phyloP scores from a whole-genome alignment of 192 early-diverging fungal species.

The Chytriomyces confervae region DNA sequence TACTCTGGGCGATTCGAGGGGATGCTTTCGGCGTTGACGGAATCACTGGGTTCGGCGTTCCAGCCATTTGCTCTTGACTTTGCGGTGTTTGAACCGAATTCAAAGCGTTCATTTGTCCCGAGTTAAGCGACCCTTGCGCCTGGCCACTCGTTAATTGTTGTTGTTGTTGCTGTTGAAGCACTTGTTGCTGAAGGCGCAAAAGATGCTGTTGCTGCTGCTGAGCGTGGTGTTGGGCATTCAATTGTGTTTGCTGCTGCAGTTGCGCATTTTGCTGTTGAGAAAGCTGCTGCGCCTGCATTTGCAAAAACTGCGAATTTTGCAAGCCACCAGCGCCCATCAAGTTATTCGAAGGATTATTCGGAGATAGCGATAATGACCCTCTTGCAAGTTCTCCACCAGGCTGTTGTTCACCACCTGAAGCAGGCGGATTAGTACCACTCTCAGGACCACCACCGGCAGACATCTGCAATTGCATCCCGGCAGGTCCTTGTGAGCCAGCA shows the following conservation, averaged over 20 bases:
- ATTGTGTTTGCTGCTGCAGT: not conserved
- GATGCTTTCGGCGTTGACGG: not conserved
- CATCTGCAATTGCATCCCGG: not conserved
- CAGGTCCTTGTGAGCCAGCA: constrained; percentile 2
- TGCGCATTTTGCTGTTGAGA: not conserved
- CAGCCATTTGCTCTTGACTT: not conserved
- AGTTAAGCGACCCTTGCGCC: not conserved
- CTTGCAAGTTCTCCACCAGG: not conserved
- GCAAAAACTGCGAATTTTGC: not conserved
- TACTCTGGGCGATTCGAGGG: not conserved
- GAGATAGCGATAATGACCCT: not conserved
- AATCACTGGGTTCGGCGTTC: not conserved
- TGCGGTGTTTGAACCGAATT: not conserved
- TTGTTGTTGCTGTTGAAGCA: constrained; percentile 4
- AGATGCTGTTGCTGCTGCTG: not conserved
- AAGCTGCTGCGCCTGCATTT: not conserved
- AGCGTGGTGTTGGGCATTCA: not conserved
- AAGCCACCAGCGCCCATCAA: too few species aligned
- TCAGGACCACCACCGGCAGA: not conserved
- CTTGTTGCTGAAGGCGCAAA: constrained; percentile 20
- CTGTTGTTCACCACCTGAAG: not conserved
- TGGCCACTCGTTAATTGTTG: not conserved
- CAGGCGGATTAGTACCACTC: not conserved
- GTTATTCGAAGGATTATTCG: too few species aligned
- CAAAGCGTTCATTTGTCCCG: not conserved